phyloP scores from a whole-genome alignment of 768 basidiomycete genomes.

The Sporobolomyces phaffii region DNA sequence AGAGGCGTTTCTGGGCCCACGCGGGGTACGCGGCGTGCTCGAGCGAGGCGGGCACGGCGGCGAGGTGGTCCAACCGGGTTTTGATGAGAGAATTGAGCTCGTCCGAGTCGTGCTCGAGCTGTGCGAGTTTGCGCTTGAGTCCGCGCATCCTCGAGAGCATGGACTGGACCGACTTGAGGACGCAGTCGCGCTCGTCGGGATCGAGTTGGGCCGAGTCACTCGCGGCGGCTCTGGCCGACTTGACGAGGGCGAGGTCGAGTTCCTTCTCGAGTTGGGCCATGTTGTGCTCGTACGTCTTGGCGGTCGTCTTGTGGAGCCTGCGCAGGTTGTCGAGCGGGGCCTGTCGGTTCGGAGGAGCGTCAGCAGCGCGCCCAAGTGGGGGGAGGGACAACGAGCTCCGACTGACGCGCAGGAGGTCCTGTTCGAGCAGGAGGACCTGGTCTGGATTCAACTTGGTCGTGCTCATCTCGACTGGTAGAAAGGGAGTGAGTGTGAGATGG shows the following conservation, averaged over 20 bases:
- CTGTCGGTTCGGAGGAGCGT: no score
- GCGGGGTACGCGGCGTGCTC: constrained; percentile 59
- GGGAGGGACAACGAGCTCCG: neutral
- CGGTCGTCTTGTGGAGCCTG: constrained; percentile 75
- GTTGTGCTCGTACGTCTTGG: constrained; percentile 76
- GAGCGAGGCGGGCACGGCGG: constrained; percentile 53
- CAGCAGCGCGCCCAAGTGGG: no score
- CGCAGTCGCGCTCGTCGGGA: constrained; percentile 50
- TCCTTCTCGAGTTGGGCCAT: constrained; percentile 57
- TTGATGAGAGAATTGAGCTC: constrained; percentile 44
- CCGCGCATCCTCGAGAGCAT: constrained; percentile 72
- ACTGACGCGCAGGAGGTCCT: constrained; percentile 9
- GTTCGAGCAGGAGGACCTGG: constrained; percentile 23
- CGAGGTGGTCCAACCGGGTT: constrained; percentile 62
- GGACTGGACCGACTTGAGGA: constrained; percentile 59
- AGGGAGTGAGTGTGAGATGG: no score
- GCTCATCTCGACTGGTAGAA: no score
- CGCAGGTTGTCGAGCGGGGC: constrained; percentile 85
- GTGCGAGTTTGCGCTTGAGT: constrained; percentile 72
- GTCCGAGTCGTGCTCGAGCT: constrained; percentile 46
- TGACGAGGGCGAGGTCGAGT: constrained; percentile 48
- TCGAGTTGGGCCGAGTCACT: neutral
- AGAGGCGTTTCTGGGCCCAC: constrained; percentile 74
- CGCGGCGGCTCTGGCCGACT: neutral
- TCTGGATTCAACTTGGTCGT: constrained; percentile 14